Conservation (phyloP, 371 early-diverging fungal species). For the Circinella minor region DNA sequence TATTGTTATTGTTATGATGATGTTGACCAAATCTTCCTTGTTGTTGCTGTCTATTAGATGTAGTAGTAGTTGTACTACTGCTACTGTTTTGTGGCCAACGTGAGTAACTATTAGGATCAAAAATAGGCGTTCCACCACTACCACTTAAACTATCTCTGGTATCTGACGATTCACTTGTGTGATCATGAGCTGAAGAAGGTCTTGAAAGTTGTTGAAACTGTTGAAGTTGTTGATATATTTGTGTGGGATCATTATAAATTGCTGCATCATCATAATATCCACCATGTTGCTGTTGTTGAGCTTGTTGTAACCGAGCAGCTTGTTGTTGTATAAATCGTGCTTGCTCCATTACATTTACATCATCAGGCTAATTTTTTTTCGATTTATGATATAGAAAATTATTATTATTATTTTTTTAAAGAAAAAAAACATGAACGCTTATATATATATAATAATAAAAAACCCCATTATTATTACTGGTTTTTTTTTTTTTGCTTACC, state of each 20-base stretch:
- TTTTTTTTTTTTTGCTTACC: neutral
- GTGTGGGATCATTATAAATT: neutral
- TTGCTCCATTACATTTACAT: neutral
- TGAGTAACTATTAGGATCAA: neutral
- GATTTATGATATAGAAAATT: too few relatives aligned
- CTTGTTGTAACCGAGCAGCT: constrained; percentile 2
- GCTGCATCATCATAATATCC: neutral
- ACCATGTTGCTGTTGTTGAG: neutral
- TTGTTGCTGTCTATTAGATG: neutral
- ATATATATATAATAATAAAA: neutral
- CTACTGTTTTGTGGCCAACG: neutral
- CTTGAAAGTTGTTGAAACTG: constrained; percentile 7
- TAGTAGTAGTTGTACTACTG: neutral
- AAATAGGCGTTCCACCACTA: neutral
- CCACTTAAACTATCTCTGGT: constrained; percentile 3
- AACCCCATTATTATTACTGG: too few relatives aligned
- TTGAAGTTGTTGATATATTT: constrained; percentile 5
- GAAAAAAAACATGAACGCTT: neutral
- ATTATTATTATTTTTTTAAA: neutral
- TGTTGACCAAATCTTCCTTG: neutral
- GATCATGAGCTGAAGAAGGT: constrained; percentile 7
- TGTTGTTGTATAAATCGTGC: constrained; percentile 8
- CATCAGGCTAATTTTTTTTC: neutral
- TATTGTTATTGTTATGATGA: neutral
- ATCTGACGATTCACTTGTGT: neutral